Evolutionary conservation across 768 basidiomycete species (phyloP).

Genomic region (Lentinula sp.): DNA sequence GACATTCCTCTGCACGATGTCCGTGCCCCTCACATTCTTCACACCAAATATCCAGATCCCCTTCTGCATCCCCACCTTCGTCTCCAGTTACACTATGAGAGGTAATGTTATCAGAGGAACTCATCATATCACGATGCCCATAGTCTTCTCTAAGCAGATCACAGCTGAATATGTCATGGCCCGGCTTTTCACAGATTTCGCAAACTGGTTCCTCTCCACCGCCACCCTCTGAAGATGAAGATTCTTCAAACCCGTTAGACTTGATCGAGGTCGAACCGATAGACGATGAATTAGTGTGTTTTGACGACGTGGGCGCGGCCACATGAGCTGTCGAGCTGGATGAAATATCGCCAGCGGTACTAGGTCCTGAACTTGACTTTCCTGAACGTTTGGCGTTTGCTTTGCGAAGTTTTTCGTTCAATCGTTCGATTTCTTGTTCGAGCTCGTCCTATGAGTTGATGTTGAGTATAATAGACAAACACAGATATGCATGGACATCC

Average conservation of each 20-base stretch:
- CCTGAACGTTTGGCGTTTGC: conserved; percentile 52
- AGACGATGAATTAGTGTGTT: conserved; percentile 14
- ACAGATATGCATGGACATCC: not conserved
- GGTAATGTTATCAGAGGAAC: not conserved
- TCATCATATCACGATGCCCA: conserved; percentile 7
- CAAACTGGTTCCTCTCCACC: conserved; percentile 45
- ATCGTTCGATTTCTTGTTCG: conserved; percentile 73
- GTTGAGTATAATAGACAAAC: not conserved
- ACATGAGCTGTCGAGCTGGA: conserved; percentile 8
- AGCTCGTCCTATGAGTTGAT: conserved; percentile 61
- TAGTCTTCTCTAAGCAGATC: conserved; percentile 59
- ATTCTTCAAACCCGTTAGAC: conserved; percentile 15
- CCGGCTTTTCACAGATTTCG: conserved; percentile 81
- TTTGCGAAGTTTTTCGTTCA: conserved; percentile 65
- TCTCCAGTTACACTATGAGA: not conserved
- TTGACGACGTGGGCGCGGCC: conserved; percentile 6
- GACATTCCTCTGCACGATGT: conserved; percentile 72
- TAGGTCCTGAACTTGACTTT: conserved; percentile 22
- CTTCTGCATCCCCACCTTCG: not conserved
- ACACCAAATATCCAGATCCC: conserved; percentile 47
- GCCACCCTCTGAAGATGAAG: conserved; percentile 7
- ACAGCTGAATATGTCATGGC: conserved; percentile 85
- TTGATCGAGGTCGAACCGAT: conserved; percentile 8
- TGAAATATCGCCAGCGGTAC: not conserved
- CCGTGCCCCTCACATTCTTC: conserved; percentile 82